A percentile compares a stretch with the other conserved stretches of the same genome.
These are phyloP conservation scores for Penicillium glabrum DNA, from an alignment of 2,329 filamentous ascomycete species.

Conservation along the genomic window DNA sequence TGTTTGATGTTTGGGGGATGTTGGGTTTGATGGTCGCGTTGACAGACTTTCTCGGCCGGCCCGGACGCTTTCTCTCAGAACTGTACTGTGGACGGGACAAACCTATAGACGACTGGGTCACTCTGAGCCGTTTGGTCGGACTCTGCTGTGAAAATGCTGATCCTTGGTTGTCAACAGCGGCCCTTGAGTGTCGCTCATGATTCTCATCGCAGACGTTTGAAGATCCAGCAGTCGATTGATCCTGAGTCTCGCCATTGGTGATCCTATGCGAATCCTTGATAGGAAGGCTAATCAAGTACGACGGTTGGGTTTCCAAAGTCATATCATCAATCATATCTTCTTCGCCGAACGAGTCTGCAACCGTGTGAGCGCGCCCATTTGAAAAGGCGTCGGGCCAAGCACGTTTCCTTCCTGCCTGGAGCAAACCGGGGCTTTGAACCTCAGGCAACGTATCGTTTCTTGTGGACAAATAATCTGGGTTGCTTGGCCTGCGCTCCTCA, in stretches of 20 bases:
- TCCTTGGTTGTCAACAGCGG: background rate
- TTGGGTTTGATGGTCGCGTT: conserved; percentile 16
- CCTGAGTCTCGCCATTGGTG: background rate
- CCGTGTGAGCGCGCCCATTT: conserved; percentile 22
- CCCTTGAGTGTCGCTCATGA: background rate
- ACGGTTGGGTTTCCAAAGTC: conserved; percentile 20
- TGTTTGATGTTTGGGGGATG: conserved; percentile 10
- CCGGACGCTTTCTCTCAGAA: conserved; percentile 18
- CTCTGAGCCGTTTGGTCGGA: conserved; percentile 31
- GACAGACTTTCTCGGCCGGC: conserved; percentile 32
- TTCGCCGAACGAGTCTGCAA: conserved; percentile 36
- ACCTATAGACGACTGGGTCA: conserved; percentile 17
- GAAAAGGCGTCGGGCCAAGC: conserved; percentile 31
- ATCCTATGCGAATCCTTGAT: conserved; percentile 18
- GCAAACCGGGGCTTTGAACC: conserved; percentile 35
- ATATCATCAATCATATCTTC: conserved; percentile 31
- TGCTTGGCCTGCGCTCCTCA: conserved; percentile 28
- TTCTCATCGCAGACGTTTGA: background rate
- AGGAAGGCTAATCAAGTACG: conserved; percentile 25
- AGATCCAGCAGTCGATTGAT: background rate
- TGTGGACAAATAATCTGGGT: conserved; percentile 6
- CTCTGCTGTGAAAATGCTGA: conserved; percentile 16
- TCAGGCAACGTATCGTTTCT: conserved; percentile 23
- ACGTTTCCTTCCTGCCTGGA: conserved; percentile 35
- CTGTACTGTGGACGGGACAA: conserved; percentile 1